Base-by-base conservation (phyloP, 2,329 filamentous ascomycete genomes). In the Balansia obtecta region DNA sequence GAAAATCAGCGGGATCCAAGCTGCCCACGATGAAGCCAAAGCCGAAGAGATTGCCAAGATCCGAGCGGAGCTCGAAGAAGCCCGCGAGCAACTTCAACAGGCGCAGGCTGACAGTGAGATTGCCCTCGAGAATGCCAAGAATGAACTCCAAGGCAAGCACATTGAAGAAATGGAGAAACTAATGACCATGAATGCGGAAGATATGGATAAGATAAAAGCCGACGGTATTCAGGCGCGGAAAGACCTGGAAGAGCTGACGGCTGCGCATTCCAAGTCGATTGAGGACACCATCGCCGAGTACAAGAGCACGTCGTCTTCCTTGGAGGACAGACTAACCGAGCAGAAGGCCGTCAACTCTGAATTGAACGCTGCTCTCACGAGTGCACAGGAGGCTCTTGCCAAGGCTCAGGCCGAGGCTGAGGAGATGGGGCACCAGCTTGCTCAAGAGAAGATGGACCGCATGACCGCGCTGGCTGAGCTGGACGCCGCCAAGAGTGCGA, bases 401-500 rank as follows among this genome's bases (percentile, higher is more conserved):
- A 72, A 73, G 59, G 61, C 69, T 2, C 66, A 76, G 54, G 63
- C 67, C 30, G 77, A 81, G 56, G 61, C 70, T 33, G 69, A 72
- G 54, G 68, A 72, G 22, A 62, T 80, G 54, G 71, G 72, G 50
- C 73, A 74, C 57, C 70, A 75, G 57, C 73, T 82, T 41, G 78
- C 75, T 2, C 69, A 74, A 46, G 76, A 77, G 55, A 81, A 81
- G 69, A 79, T 80, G 68, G 74, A 75, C 50, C 77, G 77, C 53
- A 75, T 78, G 53, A 75, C 74, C 51, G 73, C 77, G 10, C 71
- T 78, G 62, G 79, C 79, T 18, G 79, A 81, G 47, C 70, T 83
- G 15, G 80, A 84, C 53, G 77, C 77, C 8, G 64, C 69, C 43
- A 75, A 71, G 65, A 80, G 69, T 58, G 71, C 70, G 57, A 80